These are phyloP conservation scores for Dictyostelium capitatum DNA, from an alignment of 78 protist genomes.

Conservation along the genomic window DNA sequence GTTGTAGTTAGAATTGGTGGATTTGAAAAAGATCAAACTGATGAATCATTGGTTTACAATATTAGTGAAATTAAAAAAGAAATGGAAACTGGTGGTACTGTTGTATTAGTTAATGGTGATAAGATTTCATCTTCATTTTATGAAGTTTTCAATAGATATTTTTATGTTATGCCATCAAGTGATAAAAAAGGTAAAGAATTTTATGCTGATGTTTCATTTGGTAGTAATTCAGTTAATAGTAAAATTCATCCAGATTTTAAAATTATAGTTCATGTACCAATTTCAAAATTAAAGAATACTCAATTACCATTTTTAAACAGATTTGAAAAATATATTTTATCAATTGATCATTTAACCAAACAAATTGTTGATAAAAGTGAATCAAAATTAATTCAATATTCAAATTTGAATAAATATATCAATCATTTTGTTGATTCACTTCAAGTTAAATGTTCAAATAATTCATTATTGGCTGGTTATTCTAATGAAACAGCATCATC, in stretches of 20 bases:
- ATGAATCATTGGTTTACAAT: background rate
- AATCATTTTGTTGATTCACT: conserved; percentile 36
- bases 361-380: background rate
- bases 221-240: background rate
- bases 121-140: conserved; percentile 17
- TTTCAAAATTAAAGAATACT: background rate
- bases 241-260: conserved; percentile 28
- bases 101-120: conserved; percentile 8
- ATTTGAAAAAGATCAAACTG: conserved; percentile 2
- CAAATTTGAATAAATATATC: background rate
- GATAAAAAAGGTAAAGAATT: background rate
- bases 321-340: conserved; percentile 28
- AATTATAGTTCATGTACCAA: conserved; percentile 21
- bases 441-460: background rate
- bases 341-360: background rate
- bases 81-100: conserved; percentile 12
- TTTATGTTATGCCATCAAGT: background rate
- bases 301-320: conserved; percentile 38
- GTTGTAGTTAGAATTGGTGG: conserved; percentile 44
- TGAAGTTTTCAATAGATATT: conserved; percentile 33
- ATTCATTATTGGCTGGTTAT: conserved; percentile 33
- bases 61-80: background rate
- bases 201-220: conserved; percentile 1
- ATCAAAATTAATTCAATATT: too few species aligned
- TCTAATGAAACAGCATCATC: conserved; percentile 42